Evolutionary conservation across 768 basidiomycete species (phyloP).

Genomic region (Podaxis sp.): DNA sequence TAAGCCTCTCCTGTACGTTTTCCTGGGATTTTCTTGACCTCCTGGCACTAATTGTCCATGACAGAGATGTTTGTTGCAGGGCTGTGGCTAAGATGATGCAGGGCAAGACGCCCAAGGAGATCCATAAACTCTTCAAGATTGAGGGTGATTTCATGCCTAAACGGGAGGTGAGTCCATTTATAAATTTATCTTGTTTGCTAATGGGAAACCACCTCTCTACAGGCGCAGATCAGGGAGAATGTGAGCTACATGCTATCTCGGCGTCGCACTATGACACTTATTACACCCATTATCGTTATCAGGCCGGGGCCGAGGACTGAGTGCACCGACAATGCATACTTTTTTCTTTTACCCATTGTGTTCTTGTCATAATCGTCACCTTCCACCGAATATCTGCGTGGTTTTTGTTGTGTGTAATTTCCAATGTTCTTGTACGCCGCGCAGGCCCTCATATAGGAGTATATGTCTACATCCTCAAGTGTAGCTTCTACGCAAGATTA

Average conservation of each 20-base stretch:
- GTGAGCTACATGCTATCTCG: slow-evolving; percentile 45
- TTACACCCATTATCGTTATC: slow-evolving; percentile 13
- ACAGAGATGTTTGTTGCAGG: slow-evolving; percentile 95
- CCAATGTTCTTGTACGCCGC: not conserved
- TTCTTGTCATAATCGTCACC: slow-evolving; percentile 37
- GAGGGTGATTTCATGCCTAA: slow-evolving; percentile 79
- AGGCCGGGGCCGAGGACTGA: slow-evolving; percentile 90
- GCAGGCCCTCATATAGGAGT: not conserved
- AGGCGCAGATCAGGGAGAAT: slow-evolving; percentile 99
- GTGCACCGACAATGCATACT: slow-evolving; percentile 8
- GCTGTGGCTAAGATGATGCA: slow-evolving; percentile 99
- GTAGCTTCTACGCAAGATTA: slow-evolving; percentile 10
- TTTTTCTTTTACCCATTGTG: slow-evolving; percentile 18
- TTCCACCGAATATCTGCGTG: not conserved
- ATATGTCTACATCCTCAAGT: not conserved
- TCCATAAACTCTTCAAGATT: slow-evolving; percentile 90
- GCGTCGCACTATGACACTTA: slow-evolving; percentile 19
- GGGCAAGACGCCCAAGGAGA: slow-evolving; percentile 99
- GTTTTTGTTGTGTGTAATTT: not conserved
- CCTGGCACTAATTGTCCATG: slow-evolving; percentile 1
- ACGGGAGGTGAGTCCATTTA: slow-evolving; percentile 75
- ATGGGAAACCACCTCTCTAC: slow-evolving; percentile 17
- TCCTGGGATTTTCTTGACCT: not conserved
- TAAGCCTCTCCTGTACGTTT: slow-evolving; percentile 89
- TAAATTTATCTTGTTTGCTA: slow-evolving; percentile 15